These are phyloP conservation scores for Nannizziopsis barbatae DNA, from an alignment of 2,329 filamentous ascomycete genomes.

Conservation along the genomic window DNA sequence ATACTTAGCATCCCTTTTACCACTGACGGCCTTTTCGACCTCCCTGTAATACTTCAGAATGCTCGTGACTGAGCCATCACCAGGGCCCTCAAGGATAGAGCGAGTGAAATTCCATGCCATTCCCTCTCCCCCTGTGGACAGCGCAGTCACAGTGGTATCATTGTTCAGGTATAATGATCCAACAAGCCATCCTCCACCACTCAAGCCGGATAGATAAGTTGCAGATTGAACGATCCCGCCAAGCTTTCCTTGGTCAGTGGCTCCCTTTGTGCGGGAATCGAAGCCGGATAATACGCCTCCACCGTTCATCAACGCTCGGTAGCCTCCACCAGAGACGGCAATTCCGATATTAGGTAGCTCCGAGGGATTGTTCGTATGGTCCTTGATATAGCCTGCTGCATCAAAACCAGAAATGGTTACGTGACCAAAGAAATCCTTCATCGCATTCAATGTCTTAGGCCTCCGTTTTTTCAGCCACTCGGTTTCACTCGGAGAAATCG, in stretches of 20 bases:
- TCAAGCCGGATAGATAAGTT: conserved; percentile 71
- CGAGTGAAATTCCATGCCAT: conserved; percentile 53
- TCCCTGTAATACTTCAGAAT: conserved; percentile 53
- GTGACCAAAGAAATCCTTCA: conserved; percentile 60
- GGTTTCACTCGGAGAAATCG: conserved; percentile 57
- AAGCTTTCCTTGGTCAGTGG: conserved; percentile 54
- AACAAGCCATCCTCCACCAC: conserved; percentile 73
- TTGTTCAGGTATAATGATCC: conserved; percentile 71
- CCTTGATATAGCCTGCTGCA: conserved; percentile 58
- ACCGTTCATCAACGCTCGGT: conserved; percentile 74
- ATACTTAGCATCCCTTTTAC: conserved; percentile 54
- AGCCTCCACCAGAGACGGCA: conserved; percentile 73
- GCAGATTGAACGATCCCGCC: conserved; percentile 70
- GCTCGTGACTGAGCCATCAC: conserved; percentile 43
- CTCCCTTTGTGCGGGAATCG: conserved; percentile 57
- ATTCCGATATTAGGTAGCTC: conserved; percentile 60
- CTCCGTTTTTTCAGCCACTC: conserved; percentile 63
- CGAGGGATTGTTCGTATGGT: conserved; percentile 44
- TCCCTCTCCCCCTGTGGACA: conserved; percentile 38
- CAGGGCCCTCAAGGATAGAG: conserved; percentile 51
- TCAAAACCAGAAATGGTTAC: conserved; percentile 70
- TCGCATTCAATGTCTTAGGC: conserved; percentile 60
- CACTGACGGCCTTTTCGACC: conserved; percentile 46
- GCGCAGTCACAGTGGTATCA: conserved; percentile 55
- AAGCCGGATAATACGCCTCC: conserved; percentile 70